Percentiles rank a stretch among this genome's conserved stretches.
phyloP scores from a whole-genome alignment of 202 grass and related monocot genomes.

The Cymbopogon flexuosus region DNA sequence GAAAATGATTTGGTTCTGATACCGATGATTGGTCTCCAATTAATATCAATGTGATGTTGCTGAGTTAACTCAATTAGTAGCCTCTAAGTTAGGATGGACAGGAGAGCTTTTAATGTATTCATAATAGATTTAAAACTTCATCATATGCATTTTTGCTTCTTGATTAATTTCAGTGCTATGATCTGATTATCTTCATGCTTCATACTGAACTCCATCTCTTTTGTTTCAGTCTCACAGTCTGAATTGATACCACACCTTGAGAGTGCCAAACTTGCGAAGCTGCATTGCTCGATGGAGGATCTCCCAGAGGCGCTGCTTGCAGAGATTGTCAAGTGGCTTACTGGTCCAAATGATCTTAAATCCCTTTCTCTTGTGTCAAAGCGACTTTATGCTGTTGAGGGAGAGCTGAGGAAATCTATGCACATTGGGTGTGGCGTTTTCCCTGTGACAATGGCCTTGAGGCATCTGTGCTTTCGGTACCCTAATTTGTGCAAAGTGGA shows the following conservation, averaged over 20 bases:
- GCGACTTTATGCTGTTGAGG: conserved; percentile 30
- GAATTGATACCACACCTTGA: neutral
- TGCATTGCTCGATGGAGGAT: conserved; percentile 36
- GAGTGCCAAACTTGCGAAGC: neutral
- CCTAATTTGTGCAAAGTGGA: conserved; percentile 53
- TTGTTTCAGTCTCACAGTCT: neutral
- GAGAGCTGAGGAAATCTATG: conserved; percentile 31
- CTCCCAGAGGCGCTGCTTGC: conserved; percentile 43
- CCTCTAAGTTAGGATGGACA: neutral
- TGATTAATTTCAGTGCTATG: neutral
- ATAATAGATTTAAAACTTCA: neutral
- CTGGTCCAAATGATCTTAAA: conserved; percentile 36
- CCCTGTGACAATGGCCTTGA: conserved; percentile 35
- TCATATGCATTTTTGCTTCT: neutral
- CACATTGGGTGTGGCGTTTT: conserved; percentile 36
- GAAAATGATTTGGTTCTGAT: neutral
- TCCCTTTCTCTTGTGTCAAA: conserved; percentile 56
- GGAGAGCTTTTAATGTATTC: neutral
- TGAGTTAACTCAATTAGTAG: too few species aligned
- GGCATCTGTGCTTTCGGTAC: conserved; percentile 34
- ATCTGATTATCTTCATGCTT: neutral
- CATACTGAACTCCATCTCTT: neutral
- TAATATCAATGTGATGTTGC: neutral
- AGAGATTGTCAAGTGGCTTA: conserved; percentile 47
- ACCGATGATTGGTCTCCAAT: neutral